Percentiles rank a stretch among this genome's conserved stretches.
These are phyloP conservation scores for Termitomyces sp. DNA, from an alignment of 768 basidiomycete genomes.

Conservation along the genomic window DNA sequence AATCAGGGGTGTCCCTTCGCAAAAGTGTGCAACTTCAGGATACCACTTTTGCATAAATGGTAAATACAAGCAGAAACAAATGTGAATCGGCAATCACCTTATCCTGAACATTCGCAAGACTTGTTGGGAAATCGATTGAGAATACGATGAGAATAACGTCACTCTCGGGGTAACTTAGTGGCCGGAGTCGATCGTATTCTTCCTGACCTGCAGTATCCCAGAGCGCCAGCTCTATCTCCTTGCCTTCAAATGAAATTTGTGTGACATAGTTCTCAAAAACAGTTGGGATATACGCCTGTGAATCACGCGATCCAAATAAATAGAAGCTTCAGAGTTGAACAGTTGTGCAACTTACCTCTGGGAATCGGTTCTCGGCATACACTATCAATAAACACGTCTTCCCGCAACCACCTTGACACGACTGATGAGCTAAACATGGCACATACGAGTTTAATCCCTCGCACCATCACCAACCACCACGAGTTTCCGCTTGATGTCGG, in stretches of 20 bases:
- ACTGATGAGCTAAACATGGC: conserved; percentile 12
- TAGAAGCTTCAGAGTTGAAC: conserved; percentile 9
- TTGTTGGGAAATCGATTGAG: conserved; percentile 88
- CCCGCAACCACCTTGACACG: conserved; percentile 65
- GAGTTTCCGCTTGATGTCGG: conserved; percentile 81
- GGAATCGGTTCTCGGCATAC: conserved; percentile 94
- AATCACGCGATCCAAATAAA: conserved; percentile 15
- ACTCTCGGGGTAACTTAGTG: conserved; percentile 83
- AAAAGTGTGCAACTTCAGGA: conserved; percentile 90
- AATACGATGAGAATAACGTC: conserved; percentile 93
- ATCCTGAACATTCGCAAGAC: conserved; percentile 85
- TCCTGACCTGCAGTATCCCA: conserved; percentile 99
- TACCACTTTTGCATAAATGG: conserved; percentile 59
- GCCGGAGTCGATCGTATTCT: conserved; percentile 88
- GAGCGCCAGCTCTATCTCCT: conserved; percentile 90
- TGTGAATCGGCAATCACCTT: conserved; percentile 46
- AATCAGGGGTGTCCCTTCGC: conserved; percentile 82
- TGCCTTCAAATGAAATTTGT: conserved; percentile 79
- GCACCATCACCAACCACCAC: conserved; percentile 87
- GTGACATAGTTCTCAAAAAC: conserved; percentile 95
- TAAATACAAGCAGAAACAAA: not conserved
- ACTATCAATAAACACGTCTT: conserved; percentile 96
- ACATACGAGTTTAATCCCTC: conserved; percentile 16
- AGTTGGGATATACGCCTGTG: conserved; percentile 85
- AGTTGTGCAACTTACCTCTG: conserved; percentile 56